These are phyloP conservation scores for Rubus idaeus DNA, from an alignment of 306 rosid genomes.

Conservation along the genomic window DNA sequence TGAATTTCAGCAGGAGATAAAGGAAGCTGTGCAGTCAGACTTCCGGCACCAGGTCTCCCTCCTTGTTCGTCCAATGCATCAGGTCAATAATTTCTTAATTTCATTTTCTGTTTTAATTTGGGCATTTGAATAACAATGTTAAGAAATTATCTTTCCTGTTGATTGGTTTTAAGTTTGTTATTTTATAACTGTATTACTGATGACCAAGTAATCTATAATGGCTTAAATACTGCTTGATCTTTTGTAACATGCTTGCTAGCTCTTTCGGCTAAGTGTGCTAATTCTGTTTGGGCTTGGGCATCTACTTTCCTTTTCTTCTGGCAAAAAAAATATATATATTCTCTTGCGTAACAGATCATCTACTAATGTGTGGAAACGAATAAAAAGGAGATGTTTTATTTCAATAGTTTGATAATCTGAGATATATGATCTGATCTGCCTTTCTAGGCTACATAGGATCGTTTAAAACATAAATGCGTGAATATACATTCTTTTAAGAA, in stretches of 20 bases:
- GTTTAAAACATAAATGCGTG: no score
- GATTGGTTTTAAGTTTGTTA: neutral
- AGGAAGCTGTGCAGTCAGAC: constrained; percentile 71
- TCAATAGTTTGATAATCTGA: no score
- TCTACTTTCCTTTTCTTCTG: no score
- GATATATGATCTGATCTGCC: no score
- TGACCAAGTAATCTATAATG: neutral
- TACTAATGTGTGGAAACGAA: no score
- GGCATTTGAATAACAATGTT: constrained; percentile 8
- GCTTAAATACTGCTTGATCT: neutral
- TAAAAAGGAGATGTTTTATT: no score
- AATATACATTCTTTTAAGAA: no score
- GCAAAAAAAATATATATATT: no score
- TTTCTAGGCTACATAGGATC: no score
- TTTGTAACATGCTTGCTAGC: neutral
- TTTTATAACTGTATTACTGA: neutral
- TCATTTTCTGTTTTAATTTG: neutral
- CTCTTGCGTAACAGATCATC: no score
- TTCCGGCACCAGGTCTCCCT: constrained; percentile 90
- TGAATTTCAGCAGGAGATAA: constrained; percentile 64
- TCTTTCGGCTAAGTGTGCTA: neutral
- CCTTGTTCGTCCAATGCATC: constrained; percentile 96
- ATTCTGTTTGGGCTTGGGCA: neutral
- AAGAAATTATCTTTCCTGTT: neutral
- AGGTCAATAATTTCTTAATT: constrained; percentile 44